phyloP scores from a whole-genome alignment of 331 rosid species.

The Erythrophleum ivorense region DNA sequence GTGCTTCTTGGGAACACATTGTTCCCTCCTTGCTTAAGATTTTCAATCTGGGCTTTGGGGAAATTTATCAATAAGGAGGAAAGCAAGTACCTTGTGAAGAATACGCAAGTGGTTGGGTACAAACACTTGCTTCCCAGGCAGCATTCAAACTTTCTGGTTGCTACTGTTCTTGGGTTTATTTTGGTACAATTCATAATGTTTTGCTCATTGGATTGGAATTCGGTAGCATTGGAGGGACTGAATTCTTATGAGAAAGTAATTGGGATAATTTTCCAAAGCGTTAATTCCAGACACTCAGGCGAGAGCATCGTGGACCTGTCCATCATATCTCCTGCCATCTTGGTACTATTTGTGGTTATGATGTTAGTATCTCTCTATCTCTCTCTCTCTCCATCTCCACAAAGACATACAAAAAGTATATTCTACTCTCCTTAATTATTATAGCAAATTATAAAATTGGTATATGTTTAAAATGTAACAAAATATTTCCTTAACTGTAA shows the following conservation, averaged over 20 bases:
- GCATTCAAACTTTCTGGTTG: constrained; percentile 41
- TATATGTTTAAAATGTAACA: too few species aligned
- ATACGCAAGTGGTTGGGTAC: constrained; percentile 43
- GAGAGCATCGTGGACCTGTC: constrained; percentile 67
- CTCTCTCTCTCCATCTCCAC: neutral
- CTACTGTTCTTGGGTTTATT: constrained; percentile 52
- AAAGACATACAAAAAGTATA: too few species aligned
- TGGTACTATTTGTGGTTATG: constrained; percentile 67
- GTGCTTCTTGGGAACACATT: constrained; percentile 64
- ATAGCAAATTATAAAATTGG: too few species aligned
- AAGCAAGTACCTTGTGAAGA: constrained; percentile 43
- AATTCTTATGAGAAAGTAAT: constrained; percentile 52
- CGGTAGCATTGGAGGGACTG: constrained; percentile 51
- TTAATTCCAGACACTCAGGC: constrained; percentile 74
- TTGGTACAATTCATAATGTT: constrained; percentile 51
- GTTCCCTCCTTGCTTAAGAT: constrained; percentile 55
- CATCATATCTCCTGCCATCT: constrained; percentile 56
- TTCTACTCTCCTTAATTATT: too few species aligned
- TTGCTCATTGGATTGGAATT: constrained; percentile 66
- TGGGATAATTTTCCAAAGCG: constrained; percentile 51
- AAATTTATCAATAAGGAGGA: constrained; percentile 48
- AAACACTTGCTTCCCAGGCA: constrained; percentile 49
- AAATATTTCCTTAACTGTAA: too few species aligned
- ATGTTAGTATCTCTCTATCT: constrained; percentile 58
- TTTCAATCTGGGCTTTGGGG: constrained; percentile 46